Conservation (phyloP, 2,329 filamentous ascomycete species). For the Ophiostoma tasmaniense region DNA sequence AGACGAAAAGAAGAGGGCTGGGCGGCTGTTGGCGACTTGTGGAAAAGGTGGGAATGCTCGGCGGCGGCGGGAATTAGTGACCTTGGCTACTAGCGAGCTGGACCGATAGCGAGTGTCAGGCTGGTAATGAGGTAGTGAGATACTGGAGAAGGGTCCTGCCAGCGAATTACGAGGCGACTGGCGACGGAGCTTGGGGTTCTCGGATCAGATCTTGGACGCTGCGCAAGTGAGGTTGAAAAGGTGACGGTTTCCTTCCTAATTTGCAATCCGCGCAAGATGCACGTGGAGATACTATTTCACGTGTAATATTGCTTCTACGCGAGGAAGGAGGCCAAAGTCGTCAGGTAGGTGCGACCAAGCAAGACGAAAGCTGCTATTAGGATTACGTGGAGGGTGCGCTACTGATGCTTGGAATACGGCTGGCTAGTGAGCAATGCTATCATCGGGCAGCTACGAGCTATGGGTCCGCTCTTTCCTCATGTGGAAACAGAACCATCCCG, state of each 20-base stretch:
- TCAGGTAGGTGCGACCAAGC: neutral
- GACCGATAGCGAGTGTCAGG: neutral
- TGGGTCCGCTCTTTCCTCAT: constrained; percentile 1
- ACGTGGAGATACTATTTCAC: neutral
- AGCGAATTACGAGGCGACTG: neutral
- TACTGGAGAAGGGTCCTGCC: neutral
- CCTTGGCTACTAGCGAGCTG: constrained; percentile 8
- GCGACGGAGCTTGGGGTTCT: neutral
- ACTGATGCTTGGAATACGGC: neutral
- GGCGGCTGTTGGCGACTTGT: constrained; percentile 11
- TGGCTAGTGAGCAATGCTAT: neutral
- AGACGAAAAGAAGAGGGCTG: constrained; percentile 7
- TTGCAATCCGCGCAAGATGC: neutral
- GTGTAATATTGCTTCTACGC: neutral
- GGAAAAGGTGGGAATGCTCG: constrained; percentile 16
- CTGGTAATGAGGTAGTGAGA: neutral
- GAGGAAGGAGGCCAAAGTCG: neutral
- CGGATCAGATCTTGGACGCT: too few relatives aligned
- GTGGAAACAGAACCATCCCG: neutral
- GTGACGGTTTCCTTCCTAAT: too few relatives aligned
- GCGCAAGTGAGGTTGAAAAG: too few relatives aligned
- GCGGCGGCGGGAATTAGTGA: constrained; percentile 16
- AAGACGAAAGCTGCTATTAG: neutral
- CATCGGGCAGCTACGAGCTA: constrained; percentile 2
- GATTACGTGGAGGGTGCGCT: constrained; percentile 6